phyloP scores from a whole-genome alignment of 805 yeast species.

The Candida orba region DNA sequence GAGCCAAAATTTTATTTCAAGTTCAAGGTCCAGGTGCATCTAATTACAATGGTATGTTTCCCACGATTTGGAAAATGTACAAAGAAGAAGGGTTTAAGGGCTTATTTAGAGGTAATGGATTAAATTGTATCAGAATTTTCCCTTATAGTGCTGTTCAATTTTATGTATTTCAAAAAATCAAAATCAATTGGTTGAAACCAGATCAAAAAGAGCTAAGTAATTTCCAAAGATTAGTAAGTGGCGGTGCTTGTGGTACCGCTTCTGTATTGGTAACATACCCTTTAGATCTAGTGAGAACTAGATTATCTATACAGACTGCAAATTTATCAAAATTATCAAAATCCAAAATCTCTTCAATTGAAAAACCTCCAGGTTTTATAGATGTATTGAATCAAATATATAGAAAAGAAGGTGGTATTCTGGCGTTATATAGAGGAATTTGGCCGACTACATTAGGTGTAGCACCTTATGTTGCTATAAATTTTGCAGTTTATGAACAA shows the following conservation, averaged over 20 bases:
- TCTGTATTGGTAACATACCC: constrained; percentile 88
- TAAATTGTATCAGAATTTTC: constrained; percentile 82
- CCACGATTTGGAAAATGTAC: constrained; percentile 74
- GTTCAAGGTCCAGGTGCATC: constrained; percentile 56
- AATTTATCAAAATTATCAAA: constrained; percentile 36
- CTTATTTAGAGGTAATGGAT: constrained; percentile 81
- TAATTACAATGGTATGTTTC: constrained; percentile 58
- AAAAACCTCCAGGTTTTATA: constrained; percentile 66
- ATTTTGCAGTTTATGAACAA: constrained; percentile 84
- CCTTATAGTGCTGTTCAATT: constrained; percentile 96
- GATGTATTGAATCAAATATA: constrained; percentile 53
- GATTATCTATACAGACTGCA: constrained; percentile 87
- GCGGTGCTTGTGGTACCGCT: constrained; percentile 73
- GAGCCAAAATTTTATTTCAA: constrained; percentile 88
- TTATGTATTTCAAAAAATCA: constrained; percentile 67
- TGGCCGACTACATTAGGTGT: constrained; percentile 91
- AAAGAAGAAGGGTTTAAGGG: constrained; percentile 90
- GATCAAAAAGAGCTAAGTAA: constrained; percentile 37
- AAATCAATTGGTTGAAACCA: constrained; percentile 29
- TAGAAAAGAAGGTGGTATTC: constrained; percentile 71
- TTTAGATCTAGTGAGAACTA: constrained; percentile 81
- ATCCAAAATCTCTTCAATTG: constrained; percentile 30
- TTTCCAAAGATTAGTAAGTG: constrained; percentile 60
- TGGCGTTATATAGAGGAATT: constrained; percentile 76
- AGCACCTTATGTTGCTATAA: constrained; percentile 92